Conservation (phyloP, 2,329 filamentous ascomycete species). For the Plenodomus lindquistii region DNA sequence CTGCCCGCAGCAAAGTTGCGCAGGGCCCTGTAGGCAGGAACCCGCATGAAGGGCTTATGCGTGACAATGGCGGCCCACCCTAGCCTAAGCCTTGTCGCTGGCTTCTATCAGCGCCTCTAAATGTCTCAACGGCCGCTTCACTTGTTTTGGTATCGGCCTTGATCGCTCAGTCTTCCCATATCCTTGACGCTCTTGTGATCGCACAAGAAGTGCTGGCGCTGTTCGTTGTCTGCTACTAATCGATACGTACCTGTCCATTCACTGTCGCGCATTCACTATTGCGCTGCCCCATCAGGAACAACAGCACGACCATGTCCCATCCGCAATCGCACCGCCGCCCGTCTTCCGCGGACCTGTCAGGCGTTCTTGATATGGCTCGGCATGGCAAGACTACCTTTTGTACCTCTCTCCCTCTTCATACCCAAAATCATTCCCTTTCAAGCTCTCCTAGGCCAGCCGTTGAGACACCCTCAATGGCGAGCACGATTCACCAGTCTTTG, state of each 20-base stretch:
- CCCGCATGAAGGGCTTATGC: slow-evolving; percentile 17
- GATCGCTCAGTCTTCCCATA: slow-evolving; percentile 13
- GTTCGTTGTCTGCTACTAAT: slow-evolving; percentile 17
- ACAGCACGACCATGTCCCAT: slow-evolving; percentile 37
- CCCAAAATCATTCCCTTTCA: slow-evolving; percentile 16
- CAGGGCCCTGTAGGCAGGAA: slow-evolving; percentile 40
- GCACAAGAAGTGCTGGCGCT: slow-evolving; percentile 37
- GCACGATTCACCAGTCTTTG: slow-evolving; percentile 14
- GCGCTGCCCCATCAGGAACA: slow-evolving; percentile 26
- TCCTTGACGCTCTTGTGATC: slow-evolving; percentile 29
- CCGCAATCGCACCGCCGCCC: slow-evolving; percentile 31
- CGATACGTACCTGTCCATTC: slow-evolving; percentile 12
- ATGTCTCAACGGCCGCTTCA: slow-evolving; percentile 40
- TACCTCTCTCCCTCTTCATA: slow-evolving; percentile 20
- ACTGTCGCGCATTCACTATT: slow-evolving; percentile 8
- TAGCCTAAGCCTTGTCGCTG: slow-evolving; percentile 26
- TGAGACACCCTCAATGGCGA: slow-evolving; percentile 16
- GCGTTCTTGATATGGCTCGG: slow-evolving; percentile 16
- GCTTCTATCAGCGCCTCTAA: slow-evolving; percentile 28
- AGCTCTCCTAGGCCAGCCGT: slow-evolving; percentile 12
- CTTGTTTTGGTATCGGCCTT: slow-evolving; percentile 27
- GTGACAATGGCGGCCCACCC: slow-evolving; percentile 36
- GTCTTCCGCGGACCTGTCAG: slow-evolving; percentile 25
- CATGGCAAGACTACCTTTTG: slow-evolving; percentile 20
- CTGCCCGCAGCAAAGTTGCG: slow-evolving; percentile 28